Base-by-base conservation (phyloP, 257 asterid genomes). In the Solanum pimpinellifolium region DNA sequence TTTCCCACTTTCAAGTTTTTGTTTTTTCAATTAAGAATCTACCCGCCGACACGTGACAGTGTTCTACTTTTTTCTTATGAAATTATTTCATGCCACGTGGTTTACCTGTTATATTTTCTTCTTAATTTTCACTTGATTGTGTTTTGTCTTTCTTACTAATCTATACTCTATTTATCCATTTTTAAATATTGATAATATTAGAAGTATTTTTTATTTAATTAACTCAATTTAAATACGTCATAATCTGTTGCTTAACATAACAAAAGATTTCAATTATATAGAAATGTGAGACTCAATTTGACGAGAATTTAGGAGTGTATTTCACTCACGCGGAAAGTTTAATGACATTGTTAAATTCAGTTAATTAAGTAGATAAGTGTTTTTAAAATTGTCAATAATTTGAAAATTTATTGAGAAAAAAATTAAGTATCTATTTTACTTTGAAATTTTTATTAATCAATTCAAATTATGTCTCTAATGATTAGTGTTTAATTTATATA, bases 11-110 rank as follows among this genome's bases (percentile, higher is more conserved):
- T 60, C 83, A 86, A 31, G 6, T 18, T 49, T 47, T 9, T 16
- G 11, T 29, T 29, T 46, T 80, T 25, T 25, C 31, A 5, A 86
- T 74, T 88, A 75, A 12, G 89, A 86, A 27, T 85, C 65, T 83
- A 72, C 62, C 73, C 94, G 92, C 97, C 96, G 98, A 94, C 98
- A 91, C 93, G 91, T 91, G 89, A 89, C 91, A 46, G 62, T 81
- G 83, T 35, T 81, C 59, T 60, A 37, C 37, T 86, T 81, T 88
- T 74, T 60, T 23, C 4, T 42, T 33, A 41, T 10, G 20, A 47
- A 85, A 68, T 56, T 37, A 49, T 8, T 23, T 29, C 35, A 65
- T 21, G 92, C 88, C 94, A 92, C 94, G 97, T 94, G 93, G 90
- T 91, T 81, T 82, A 41, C 33, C 25, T n/a, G 83, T 77, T 78